These are phyloP conservation scores for Fusarium agapanthi DNA, from an alignment of 2,329 filamentous ascomycete species.

Conservation along the genomic window DNA sequence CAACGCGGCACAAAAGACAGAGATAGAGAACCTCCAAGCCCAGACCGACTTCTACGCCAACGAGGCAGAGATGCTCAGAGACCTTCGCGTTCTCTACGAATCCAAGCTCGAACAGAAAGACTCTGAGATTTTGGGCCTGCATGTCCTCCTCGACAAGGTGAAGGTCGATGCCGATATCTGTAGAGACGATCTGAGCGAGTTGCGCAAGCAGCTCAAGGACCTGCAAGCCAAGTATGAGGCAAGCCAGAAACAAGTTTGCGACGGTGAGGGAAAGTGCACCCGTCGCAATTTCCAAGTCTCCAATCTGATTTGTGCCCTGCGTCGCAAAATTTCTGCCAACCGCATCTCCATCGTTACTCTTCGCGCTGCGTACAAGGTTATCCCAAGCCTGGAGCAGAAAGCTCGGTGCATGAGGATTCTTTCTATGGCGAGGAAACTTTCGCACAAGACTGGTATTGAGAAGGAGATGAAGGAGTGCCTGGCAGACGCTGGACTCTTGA, in stretches of 20 bases:
- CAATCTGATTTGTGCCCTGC: slow-evolving; percentile 2
- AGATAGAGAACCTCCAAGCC: not conserved
- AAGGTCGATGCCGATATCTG: not conserved
- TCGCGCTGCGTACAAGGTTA: slow-evolving; percentile 2
- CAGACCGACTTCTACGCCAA: not conserved
- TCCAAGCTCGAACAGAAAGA: not conserved
- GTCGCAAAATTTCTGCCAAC: not conserved
- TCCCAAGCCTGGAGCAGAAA: not conserved
- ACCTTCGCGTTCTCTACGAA: not conserved
- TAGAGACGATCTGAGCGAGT: not conserved
- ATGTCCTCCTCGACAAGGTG: not conserved
- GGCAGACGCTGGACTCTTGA: not conserved
- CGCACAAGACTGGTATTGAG: not conserved
- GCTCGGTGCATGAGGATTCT: not conserved
- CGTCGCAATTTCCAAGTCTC: not conserved
- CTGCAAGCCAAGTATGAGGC: not conserved
- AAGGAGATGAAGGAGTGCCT: not conserved
- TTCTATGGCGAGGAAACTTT: not conserved
- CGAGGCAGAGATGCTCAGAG: not conserved
- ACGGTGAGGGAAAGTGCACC: not conserved
- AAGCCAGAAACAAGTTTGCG: not conserved
- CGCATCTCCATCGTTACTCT: slow-evolving; percentile 3
- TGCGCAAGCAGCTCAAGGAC: not conserved
- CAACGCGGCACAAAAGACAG: not conserved
- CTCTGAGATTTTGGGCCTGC: not conserved